Evolutionary conservation across 179 eudicot species (phyloP).

Genomic region (Kewa caespitosa): DNA sequence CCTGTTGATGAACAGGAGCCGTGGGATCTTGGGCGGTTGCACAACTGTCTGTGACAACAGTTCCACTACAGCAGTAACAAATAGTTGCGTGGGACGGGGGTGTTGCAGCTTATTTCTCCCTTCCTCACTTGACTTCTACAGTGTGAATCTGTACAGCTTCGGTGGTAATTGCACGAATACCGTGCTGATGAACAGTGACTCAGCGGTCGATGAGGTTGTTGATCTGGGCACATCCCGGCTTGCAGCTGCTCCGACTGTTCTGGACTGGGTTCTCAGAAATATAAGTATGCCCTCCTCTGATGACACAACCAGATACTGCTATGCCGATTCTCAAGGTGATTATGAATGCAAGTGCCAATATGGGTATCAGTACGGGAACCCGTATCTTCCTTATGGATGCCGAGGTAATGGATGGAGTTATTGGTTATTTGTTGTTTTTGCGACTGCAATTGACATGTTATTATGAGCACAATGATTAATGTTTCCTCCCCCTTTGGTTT

Average conservation of each 20-base stretch:
- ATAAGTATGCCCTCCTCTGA: neutral
- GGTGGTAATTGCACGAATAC: slow-evolving; percentile 20
- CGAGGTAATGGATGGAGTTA: slow-evolving; percentile 29
- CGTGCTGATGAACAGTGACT: slow-evolving; percentile 2
- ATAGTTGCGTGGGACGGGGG: slow-evolving; percentile 22
- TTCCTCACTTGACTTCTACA: slow-evolving; percentile 5
- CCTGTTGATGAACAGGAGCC: neutral
- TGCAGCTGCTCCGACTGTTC: neutral
- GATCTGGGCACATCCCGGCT: slow-evolving; percentile 10
- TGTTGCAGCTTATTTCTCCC: slow-evolving; percentile 21
- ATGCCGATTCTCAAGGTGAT: neutral
- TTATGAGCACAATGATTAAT: too few relatives aligned
- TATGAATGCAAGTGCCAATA: slow-evolving; percentile 6
- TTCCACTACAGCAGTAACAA: neutral
- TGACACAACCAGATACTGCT: neutral
- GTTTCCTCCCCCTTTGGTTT: too few relatives aligned
- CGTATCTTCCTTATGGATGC: slow-evolving; percentile 30
- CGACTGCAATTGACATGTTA: too few relatives aligned
- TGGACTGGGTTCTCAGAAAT: neutral
- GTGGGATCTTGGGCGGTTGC: slow-evolving; percentile 24
- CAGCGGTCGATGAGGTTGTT: neutral
- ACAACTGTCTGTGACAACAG: slow-evolving; percentile 21
- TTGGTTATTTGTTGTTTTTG: too few relatives aligned
- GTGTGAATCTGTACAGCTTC: neutral
- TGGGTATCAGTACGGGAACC: slow-evolving; percentile 27